Evolutionary conservation across 306 rosid species (phyloP).

Genomic region (Trifolium pratense): DNA sequence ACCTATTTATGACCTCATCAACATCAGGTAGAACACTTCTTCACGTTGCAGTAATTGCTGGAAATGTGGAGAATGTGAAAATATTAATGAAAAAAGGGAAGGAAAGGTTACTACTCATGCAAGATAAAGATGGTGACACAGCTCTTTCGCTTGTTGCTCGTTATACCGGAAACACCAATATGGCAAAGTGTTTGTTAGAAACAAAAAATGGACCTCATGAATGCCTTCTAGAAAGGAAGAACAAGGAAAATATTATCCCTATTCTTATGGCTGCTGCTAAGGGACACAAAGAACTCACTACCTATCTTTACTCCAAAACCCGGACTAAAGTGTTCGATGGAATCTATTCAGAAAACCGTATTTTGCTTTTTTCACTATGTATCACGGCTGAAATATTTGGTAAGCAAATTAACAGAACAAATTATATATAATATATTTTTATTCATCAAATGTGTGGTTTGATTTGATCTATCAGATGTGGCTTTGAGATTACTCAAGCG

Average conservation of each 20-base stretch:
- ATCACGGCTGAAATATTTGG: slow-evolving; percentile 36
- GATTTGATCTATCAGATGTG: slow-evolving; percentile 6
- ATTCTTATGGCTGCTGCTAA: slow-evolving; percentile 18
- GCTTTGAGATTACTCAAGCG: neutral
- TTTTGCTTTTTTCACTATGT: slow-evolving; percentile 12
- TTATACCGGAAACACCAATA: neutral
- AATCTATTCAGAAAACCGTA: neutral
- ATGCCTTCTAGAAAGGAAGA: neutral
- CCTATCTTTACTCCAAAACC: neutral
- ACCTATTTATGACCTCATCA: neutral
- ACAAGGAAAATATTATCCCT: slow-evolving; percentile 7
- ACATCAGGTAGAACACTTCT: neutral
- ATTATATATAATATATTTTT: no score
- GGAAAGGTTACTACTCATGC: neutral
- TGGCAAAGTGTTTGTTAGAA: slow-evolving; percentile 25
- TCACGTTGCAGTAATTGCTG: slow-evolving; percentile 30
- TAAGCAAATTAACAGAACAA: neutral
- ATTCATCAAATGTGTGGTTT: neutral
- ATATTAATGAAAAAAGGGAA: neutral
- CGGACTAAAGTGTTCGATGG: rapidly evolving
- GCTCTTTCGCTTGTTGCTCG: slow-evolving; percentile 35
- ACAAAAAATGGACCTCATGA: neutral
- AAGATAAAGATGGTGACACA: slow-evolving; percentile 20
- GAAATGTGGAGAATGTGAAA: neutral
- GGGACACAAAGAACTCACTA: slow-evolving; percentile 30